These are phyloP conservation scores for Eimeria maxima DNA, from an alignment of 169 alveolate species.

Conservation along the genomic window DNA sequence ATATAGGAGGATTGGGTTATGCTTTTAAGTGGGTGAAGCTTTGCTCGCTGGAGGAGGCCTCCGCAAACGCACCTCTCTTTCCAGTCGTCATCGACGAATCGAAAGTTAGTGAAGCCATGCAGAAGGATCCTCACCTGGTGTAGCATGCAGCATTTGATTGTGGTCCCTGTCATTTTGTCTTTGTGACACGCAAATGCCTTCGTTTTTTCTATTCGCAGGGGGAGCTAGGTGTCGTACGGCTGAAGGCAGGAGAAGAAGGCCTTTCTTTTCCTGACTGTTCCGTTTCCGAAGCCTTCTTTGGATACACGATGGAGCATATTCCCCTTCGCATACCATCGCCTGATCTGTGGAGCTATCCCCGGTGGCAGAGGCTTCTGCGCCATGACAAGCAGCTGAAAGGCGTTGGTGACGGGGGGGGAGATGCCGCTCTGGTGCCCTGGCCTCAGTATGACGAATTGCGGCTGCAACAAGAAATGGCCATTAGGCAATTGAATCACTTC, in stretches of 20 bases:
- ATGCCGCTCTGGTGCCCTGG: constrained; percentile 80
- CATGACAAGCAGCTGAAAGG: constrained; percentile 72
- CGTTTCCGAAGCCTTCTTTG: constrained; percentile 51
- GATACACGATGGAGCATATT: constrained; percentile 69
- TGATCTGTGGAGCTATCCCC: constrained; percentile 64
- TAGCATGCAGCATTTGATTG: neutral
- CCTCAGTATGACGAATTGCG: constrained; percentile 78
- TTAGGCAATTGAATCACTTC: constrained; percentile 52
- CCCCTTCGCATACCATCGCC: constrained; percentile 79
- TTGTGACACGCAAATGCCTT: neutral
- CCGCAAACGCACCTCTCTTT: neutral
- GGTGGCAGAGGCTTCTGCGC: constrained; percentile 78
- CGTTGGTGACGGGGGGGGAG: constrained; percentile 64
- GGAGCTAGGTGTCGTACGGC: constrained; percentile 71
- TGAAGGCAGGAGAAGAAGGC: constrained; percentile 8
- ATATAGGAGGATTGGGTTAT: neutral
- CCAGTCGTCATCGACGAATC: constrained; percentile 57
- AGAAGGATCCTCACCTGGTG: neutral
- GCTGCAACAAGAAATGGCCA: constrained; percentile 60
- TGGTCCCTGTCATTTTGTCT: neutral
- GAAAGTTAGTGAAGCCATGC: neutral
- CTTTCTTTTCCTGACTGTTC: constrained; percentile 55
- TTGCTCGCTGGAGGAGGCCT: constrained; percentile 44
- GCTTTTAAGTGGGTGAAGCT: constrained; percentile 65
- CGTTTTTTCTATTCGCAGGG: constrained; percentile 2